Evolutionary conservation across 306 rosid genomes (phyloP), one percentile per base, ranked within the genome.

Genomic region (Medicago ruthenica): DNA sequence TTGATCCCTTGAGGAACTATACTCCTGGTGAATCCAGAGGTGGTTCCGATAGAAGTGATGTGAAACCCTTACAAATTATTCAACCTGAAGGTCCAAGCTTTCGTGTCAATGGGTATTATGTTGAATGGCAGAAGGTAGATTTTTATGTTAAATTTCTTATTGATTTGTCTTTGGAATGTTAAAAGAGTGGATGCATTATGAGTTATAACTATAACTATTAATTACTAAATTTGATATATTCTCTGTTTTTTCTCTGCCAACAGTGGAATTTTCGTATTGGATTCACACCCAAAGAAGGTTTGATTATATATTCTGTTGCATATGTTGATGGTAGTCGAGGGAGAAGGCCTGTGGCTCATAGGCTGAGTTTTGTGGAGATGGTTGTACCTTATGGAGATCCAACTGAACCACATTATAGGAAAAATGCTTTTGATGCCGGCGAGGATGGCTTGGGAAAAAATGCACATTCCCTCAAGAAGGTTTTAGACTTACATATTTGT

Each of bases 371-470:
- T 85, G 98, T 89, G 84, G 98, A 93, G 81, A 91, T 93, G 93
- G 98, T 93, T 77, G 98, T 93, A 74, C 98, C 97, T 2, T 93
- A 88, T 85, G 98, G 98, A 54, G 98, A 93, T 84, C 98, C 98
- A 61, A 91, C 86, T 70, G 96, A 89, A 10, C 98, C 98, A 36
- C 98, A 93, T 85, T 91, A 91, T 79, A 85, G 97, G 65, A 91
- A 93, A 86, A 93, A 93, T 86, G 98, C 98, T 69, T 93, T 93
- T 73, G 98, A 93, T 76, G 98, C 97, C 0, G 98, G 98, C 31
- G 98, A 93, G 80, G 98, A 93, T 69, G 98, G 98, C 80, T 87
- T 93, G 44, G 97, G 98, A 27, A 93, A 88, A 85, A 93, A 91
- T 81, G 97, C 98, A 3, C 98, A 91, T 89, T 93, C 98, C 53